phyloP scores from a whole-genome alignment of 192 early-diverging fungal species.

The Jimgerdemannia lactiflua region DNA sequence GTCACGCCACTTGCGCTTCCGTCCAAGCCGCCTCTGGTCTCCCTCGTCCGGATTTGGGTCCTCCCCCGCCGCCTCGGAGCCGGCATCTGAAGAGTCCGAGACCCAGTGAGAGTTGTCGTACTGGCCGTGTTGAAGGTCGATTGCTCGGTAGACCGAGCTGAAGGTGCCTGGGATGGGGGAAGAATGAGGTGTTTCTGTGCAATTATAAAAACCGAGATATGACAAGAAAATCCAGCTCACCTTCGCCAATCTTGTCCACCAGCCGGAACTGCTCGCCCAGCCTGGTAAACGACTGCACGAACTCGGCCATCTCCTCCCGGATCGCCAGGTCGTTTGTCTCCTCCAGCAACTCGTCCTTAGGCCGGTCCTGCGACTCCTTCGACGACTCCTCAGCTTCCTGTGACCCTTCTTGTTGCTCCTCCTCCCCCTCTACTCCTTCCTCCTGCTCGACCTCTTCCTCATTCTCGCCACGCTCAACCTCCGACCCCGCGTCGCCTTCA shows the following conservation, averaged over 20 bases:
- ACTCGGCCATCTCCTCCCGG: background rate
- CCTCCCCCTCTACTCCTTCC: background rate
- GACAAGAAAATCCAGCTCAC: slow-evolving; percentile 26
- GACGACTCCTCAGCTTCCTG: background rate
- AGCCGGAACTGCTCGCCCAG: slow-evolving; percentile 23
- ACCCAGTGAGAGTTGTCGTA: slow-evolving; percentile 75
- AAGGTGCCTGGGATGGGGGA: slow-evolving; percentile 67
- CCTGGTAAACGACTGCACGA: background rate
- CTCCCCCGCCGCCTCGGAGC: slow-evolving; percentile 12
- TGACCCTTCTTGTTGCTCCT: background rate
- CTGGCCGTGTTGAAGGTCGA: slow-evolving; percentile 67
- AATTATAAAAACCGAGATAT: background rate
- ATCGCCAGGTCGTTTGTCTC: background rate
- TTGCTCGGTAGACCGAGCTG: slow-evolving; percentile 88
- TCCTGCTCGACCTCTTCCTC: background rate
- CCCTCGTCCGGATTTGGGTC: background rate
- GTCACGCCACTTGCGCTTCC: background rate
- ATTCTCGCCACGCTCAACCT: too few species aligned
- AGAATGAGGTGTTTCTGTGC: background rate
- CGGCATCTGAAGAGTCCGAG: slow-evolving; percentile 30
- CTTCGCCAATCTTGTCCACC: slow-evolving; percentile 81
- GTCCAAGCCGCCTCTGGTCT: background rate
- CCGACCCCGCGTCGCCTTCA: too few species aligned
- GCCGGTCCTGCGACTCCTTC: too few species aligned
- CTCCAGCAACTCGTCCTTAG: background rate